phyloP scores from a whole-genome alignment of 2,329 filamentous ascomycete species.

The Colletotrichum sp. region DNA sequence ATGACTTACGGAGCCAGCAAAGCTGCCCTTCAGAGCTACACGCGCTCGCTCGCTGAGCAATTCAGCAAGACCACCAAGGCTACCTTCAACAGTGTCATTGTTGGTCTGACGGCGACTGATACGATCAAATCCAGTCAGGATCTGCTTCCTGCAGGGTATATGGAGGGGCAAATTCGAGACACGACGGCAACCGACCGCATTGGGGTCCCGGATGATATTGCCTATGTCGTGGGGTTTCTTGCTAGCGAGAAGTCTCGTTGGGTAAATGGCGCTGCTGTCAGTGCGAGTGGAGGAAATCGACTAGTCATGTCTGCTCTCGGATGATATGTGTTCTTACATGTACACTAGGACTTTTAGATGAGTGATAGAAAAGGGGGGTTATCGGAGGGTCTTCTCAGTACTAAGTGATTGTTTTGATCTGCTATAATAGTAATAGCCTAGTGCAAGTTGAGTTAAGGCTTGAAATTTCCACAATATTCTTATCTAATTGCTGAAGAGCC shows the following conservation, averaged over 20 bases:
- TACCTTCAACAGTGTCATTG: slow-evolving; percentile 35
- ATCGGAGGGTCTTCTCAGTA: too few species aligned
- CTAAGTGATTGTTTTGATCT: too few species aligned
- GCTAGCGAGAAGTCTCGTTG: background rate
- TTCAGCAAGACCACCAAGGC: slow-evolving; percentile 27
- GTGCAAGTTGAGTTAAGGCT: too few species aligned
- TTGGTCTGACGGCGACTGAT: slow-evolving; percentile 28
- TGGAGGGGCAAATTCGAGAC: background rate
- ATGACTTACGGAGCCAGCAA: slow-evolving; percentile 35
- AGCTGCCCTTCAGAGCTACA: slow-evolving; percentile 33
- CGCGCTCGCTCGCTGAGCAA: slow-evolving; percentile 31
- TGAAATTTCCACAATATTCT: too few species aligned
- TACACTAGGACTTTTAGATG: too few species aligned
- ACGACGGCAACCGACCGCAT: background rate
- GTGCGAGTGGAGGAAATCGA: background rate
- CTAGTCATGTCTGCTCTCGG: background rate
- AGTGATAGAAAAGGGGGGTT: too few species aligned
- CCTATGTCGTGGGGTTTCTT: background rate
- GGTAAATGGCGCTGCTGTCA: background rate
- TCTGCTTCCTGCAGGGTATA: background rate
- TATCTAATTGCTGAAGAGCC: too few species aligned
- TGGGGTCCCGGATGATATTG: background rate
- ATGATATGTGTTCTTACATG: too few species aligned
- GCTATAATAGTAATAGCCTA: too few species aligned
- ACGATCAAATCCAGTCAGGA: background rate